phyloP scores from a whole-genome alignment of 257 asterid genomes.

The Rauvolfia tetraphylla region DNA sequence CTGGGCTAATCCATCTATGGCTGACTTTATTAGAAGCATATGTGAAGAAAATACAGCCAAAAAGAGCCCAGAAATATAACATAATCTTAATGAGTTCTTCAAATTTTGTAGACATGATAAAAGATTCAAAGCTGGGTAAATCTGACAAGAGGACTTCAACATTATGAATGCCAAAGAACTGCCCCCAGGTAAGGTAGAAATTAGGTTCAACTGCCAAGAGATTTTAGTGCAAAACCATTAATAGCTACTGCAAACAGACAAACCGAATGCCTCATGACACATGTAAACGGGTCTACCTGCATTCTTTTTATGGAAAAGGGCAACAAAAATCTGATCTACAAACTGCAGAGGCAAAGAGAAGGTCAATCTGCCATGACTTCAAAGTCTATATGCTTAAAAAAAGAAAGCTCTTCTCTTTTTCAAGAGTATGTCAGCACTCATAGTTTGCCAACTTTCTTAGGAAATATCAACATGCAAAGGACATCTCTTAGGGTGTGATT shows the following conservation, averaged over 20 bases:
- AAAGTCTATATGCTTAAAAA: not conserved
- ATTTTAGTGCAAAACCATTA: not conserved
- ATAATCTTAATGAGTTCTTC: not conserved
- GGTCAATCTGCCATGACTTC: not conserved
- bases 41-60: not conserved
- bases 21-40: not conserved
- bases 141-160: not conserved
- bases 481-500: not conserved
- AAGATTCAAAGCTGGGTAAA: not conserved
- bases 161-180: not conserved
- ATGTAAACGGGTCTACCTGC: not conserved
- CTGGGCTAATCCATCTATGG: not conserved
- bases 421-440: not conserved
- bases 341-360: not conserved
- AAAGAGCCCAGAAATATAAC: not conserved
- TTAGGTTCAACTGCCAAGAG: not conserved
- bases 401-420: not conserved
- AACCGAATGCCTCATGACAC: not conserved
- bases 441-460: not conserved
- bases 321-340: not conserved
- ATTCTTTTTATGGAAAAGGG: not conserved
- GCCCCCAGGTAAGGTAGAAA: not conserved
- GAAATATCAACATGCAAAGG: not conserved
- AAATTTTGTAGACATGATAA: not conserved
- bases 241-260: not conserved